phyloP scores from a whole-genome alignment of 2,329 filamentous ascomycete genomes.

The Fusarium azukiicola region DNA sequence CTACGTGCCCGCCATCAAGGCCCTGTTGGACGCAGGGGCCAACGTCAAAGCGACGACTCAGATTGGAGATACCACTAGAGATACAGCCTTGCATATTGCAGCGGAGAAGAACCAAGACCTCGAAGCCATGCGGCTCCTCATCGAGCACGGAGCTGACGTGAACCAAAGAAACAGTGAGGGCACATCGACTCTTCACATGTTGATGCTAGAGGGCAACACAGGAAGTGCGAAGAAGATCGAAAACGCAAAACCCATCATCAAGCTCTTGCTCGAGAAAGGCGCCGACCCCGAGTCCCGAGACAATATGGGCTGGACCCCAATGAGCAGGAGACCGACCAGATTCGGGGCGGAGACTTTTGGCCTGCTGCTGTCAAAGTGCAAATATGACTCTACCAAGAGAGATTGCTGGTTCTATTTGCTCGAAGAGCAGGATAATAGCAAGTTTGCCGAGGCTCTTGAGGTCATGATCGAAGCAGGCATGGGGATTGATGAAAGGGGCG shows the following conservation, averaged over 20 bases:
- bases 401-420: slow-evolving; percentile 39
- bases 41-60: neutral
- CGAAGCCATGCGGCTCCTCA: slow-evolving; percentile 32
- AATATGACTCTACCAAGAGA: neutral
- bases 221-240: neutral
- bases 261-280: slow-evolving; percentile 42
- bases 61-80: neutral
- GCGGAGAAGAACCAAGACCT: neutral
- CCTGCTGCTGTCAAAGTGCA: slow-evolving; percentile 32
- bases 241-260: slow-evolving; percentile 19
- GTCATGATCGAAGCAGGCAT: slow-evolving; percentile 38
- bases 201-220: too few species aligned
- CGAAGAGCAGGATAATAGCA: neutral
- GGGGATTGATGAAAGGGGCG: slow-evolving; percentile 30
- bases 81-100: slow-evolving; percentile 30
- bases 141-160: slow-evolving; percentile 40
- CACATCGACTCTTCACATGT: neutral
- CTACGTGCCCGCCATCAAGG: slow-evolving; percentile 17
- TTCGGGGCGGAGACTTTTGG: slow-evolving; percentile 15
- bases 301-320: neutral
- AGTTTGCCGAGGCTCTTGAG: slow-evolving; percentile 30
- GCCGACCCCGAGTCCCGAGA: slow-evolving; percentile 32
- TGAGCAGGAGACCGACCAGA: neutral
- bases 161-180: slow-evolving; percentile 16
- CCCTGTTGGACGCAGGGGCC: slow-evolving; percentile 37